Base-by-base conservation (phyloP, 108 stramenopile species). In the Fragilaria crotonensis region DNA sequence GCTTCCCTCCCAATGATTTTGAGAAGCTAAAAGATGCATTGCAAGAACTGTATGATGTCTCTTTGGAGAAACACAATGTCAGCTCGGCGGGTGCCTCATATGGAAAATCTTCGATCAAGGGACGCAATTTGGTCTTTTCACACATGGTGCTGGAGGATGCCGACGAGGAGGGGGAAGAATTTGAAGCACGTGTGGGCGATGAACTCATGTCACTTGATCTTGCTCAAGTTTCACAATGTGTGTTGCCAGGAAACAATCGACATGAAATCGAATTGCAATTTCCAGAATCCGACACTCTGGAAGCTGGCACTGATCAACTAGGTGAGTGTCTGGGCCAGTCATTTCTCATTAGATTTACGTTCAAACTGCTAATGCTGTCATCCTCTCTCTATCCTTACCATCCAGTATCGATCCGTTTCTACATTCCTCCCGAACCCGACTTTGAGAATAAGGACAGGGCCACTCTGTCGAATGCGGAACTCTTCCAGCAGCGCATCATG, bases 201-300 rank as follows among this genome's bases (percentile, higher is more conserved):
- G 93, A 94, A 73, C 84, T 94, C 79, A 54, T 90, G 51, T 72
- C 79, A n/a, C 49, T 94, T 30, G 85, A 94, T 64, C 68, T 94
- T 9, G 75, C 74, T 3, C 83, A 94, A 64, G 89, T 94, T 0
- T 74, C 76, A 30, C 93, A 94, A 63, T 94, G 93, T 54, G 93
- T 94, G 5, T 50, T 89, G 67, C 89, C 86, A 18, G 93, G 93
- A 27, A 94, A 94, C 70, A 90, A 89, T 59, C 70, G 89, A 20
- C 90, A 94, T 62, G 87, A 90, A 67, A 86, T 94, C 55, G 93
- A 94, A 67, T 60, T 94, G 60, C 93, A 94, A 67, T 94, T 94
- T 60, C 83, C 80, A 27, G 93, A 94, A 61, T 77, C 70, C 32
- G 93, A 94, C 68, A 81, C 89, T 26, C 79, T 90, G 0, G 89